These are phyloP conservation scores for Rhizopus delemar DNA, from an alignment of 371 early-diverging fungal genomes.

Conservation along the genomic window DNA sequence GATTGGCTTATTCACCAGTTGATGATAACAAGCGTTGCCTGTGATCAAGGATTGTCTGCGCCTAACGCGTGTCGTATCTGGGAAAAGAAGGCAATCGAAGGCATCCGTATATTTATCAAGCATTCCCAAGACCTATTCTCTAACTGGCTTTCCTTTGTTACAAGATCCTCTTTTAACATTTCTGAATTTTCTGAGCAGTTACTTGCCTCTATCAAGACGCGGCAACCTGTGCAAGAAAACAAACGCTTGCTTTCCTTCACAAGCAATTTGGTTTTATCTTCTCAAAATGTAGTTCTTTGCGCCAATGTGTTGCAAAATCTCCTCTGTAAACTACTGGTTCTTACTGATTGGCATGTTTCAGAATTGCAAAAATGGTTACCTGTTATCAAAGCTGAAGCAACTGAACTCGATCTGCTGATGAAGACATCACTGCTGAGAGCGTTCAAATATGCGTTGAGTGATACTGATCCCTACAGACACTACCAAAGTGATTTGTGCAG, in stretches of 20 bases:
- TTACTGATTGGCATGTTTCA: conserved; percentile 14
- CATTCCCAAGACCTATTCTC: conserved; percentile 14
- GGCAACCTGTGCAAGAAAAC: background rate
- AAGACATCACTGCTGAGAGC: conserved; percentile 37
- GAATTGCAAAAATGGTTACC: conserved; percentile 34
- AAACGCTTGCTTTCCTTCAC: conserved; percentile 11
- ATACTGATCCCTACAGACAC: conserved; percentile 21
- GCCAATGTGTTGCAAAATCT: conserved; percentile 21
- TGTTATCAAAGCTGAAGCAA: conserved; percentile 32
- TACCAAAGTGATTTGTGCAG: conserved; percentile 48
- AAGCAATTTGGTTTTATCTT: conserved; percentile 5
- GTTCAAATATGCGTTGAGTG: conserved; percentile 29
- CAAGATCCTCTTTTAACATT: background rate
- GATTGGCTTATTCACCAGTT: conserved; percentile 49
- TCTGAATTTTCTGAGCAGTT: conserved; percentile 11
- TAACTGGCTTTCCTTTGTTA: conserved; percentile 17
- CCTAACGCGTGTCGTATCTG: conserved; percentile 30
- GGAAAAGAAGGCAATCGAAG: conserved; percentile 23
- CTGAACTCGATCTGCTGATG: conserved; percentile 24
- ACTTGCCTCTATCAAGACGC: background rate
- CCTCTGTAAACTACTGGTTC: conserved; percentile 14
- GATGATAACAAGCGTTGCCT: conserved; percentile 38
- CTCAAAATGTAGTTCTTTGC: background rate
- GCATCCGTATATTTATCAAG: conserved; percentile 30
- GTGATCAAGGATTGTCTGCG: conserved; percentile 32